Conservation (phyloP, 106 monocot species). For the Xerophyta viscosa region DNA sequence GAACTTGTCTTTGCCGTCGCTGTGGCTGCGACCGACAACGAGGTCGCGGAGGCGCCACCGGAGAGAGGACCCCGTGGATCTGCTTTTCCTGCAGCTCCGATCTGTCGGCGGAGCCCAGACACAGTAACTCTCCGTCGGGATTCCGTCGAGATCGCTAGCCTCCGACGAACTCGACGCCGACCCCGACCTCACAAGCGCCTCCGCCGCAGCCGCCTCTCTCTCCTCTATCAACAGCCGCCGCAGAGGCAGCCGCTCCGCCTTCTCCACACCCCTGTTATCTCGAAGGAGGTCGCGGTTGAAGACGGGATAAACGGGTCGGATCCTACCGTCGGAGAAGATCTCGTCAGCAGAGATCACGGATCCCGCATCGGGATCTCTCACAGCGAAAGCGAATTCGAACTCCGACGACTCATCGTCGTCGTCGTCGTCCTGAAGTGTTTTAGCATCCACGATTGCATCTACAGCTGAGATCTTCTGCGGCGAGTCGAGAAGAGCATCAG, state of each 20-base stretch:
- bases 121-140: slow-evolving; percentile 38
- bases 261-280: background rate
- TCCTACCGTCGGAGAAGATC: slow-evolving; percentile 45
- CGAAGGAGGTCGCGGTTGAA: slow-evolving; percentile 33
- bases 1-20: slow-evolving; percentile 81
- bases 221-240: slow-evolving; percentile 23
- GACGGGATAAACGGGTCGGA: slow-evolving; percentile 55
- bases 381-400: slow-evolving; percentile 54
- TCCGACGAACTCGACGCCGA: slow-evolving; percentile 14
- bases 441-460: background rate
- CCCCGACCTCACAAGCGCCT: slow-evolving; percentile 2
- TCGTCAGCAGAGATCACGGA: slow-evolving; percentile 25
- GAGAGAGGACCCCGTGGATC: slow-evolving; percentile 45
- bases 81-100: slow-evolving; percentile 31
- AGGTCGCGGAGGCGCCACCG: slow-evolving; percentile 43
- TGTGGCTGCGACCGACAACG: slow-evolving; percentile 52
- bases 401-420: slow-evolving; percentile 26
- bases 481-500: slow-evolving; percentile 1
- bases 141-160: slow-evolving; percentile 20
- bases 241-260: slow-evolving; percentile 12
- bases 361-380: background rate
- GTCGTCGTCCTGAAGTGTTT: background rate
- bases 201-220: background rate
- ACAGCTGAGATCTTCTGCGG: slow-evolving; percentile 13
- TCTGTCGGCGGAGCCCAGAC: slow-evolving; percentile 39